Evolutionary conservation across 2,329 filamentous ascomycete genomes (phyloP), one percentile per base, ranked within the genome.

Genomic region (Hymenoscyphus salicellus): DNA sequence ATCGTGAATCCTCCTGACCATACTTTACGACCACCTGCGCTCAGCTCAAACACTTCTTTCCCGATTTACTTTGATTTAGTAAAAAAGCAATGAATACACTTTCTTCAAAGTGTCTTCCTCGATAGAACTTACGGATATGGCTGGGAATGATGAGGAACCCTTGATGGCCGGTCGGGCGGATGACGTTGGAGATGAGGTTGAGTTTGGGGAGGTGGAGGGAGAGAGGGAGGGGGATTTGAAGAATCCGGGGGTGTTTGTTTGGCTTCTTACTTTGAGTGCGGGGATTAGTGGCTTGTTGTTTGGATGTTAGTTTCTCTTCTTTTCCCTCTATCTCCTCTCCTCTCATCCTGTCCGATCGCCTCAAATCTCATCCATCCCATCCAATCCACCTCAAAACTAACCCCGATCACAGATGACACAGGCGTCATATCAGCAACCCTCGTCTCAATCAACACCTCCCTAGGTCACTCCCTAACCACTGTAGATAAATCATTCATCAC

Each of bases 401-500:
- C 28, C 28, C 6, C 28, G 28, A 6, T 30, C 28, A 43, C 17
- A 75, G 73, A 75, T 62, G 74, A 71, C 55, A 69, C 66, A 23
- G 74, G 88, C 58, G 88, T 90, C 17, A 89, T 90, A 63, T 89
- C 87, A 36, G 85, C 87, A 2, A 89, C 86, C 0, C 80, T 90
- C 41, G 84, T 90, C 56, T 88, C 86, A 1, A 83, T 90, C 68
- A 83, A 83, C 60, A 80, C 78, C 1, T 84, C 86, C 8, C 83
- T 90, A 36, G 75, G 78, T 63, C 83, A 82, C 57, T 75, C 80
- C 8, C 80, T 90, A 30, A 86, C 82, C 1, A 84, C 86, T 0
- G 77, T 88, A 71, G 87, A 90, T 76, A 91, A 88, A 75, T 90
- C 88, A 6, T 79, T 91, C 68, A 88, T 90, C 71, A 91, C 89